Evolutionary conservation across 2,329 filamentous ascomycete species (phyloP), one percentile per base, ranked within the genome.

Genomic region (Colletotrichum scovillei): DNA sequence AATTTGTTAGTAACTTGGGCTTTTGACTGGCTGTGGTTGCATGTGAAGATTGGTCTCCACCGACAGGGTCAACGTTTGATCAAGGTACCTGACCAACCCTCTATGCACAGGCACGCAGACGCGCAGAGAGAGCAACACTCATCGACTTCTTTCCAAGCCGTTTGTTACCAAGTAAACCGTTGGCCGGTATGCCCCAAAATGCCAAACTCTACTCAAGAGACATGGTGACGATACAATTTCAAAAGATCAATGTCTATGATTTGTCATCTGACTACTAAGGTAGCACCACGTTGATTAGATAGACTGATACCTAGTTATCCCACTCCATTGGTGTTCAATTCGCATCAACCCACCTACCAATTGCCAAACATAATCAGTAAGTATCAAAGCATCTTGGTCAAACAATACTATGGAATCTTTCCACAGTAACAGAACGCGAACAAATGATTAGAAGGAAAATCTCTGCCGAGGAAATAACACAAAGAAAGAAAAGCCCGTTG

Each of bases 11-110:
- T 57, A 55, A 24, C 0, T 30, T 56, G 46, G 49, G 11, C 38
- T 26, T 71, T 70, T 73, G 46, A 71, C 60, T 73, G 71, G 71
- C 56, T 55, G 14, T 38, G 6, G 30, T 55, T 49, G 28, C 56
- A 66, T 70, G 66, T 65, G 70, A 73, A 56, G 5, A 28, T 24
- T 52, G 26, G 22, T 59, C 46, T 56, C 55, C 63, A 59, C 46
- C 53, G 16, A 65, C 22, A 32, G 42, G 32, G 46, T 38, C n/a
- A 57, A 46, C 30, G 19, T 46, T 30, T 49, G 26, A 49, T 42
- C 56, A 57, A 26, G 26, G 22, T 22, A 22, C 22, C 22, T 22
- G 22, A 22, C 22, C 22, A 22, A 22, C 22, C 22, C 22, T 22
- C 22, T 22, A 22, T 42, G 38, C 38, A 42, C 38, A 49, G 42